A percentile compares a stretch with the other conserved stretches of the same genome.
Conservation (phyloP, 495 filamentous ascomycete species). For the Ascobolus immersus region DNA sequence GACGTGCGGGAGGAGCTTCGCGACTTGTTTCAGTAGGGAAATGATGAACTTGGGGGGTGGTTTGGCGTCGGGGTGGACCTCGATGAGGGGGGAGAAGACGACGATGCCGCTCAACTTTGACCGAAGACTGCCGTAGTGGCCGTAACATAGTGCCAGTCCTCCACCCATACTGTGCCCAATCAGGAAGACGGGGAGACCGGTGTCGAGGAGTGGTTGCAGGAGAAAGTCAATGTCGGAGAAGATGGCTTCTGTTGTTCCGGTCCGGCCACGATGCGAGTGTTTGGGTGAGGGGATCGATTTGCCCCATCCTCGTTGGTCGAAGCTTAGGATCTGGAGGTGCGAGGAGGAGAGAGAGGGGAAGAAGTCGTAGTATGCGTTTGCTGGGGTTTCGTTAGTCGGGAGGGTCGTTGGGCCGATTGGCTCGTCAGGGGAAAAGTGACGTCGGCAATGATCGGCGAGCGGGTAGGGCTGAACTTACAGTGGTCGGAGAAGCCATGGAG, state of each 20-base stretch:
- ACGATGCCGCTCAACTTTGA: conserved; percentile 14
- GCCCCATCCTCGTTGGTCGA: conserved; percentile 58
- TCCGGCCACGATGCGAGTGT: conserved; percentile 32
- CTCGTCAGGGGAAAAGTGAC: conserved; percentile 1
- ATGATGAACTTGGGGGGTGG: conserved; percentile 33
- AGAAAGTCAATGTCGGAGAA: conserved; percentile 54
- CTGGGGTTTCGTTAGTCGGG: conserved; percentile 1
- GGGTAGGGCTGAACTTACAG: conserved; percentile 13
- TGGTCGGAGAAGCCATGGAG: conserved; percentile 82
- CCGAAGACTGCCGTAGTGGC: conserved; percentile 13
- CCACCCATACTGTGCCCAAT: conserved; percentile 69
- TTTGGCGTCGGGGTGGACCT: conserved; percentile 32
- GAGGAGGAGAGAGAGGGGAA: conserved; percentile 41
- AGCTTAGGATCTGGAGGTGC: conserved; percentile 44
- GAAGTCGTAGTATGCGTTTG: conserved; percentile 43
- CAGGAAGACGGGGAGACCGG: conserved; percentile 43
- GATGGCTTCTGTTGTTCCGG: conserved; percentile 43
- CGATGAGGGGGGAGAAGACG: conserved; percentile 38
- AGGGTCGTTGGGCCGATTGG: too few species aligned
- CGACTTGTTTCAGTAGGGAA: conserved; percentile 31
- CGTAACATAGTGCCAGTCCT: conserved; percentile 34
- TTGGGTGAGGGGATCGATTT: conserved; percentile 21
- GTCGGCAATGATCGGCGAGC: not conserved
- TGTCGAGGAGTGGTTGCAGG: conserved; percentile 22
- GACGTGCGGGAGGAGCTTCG: conserved; percentile 25